A percentile compares a stretch with the other conserved stretches of the same genome.
These are phyloP conservation scores for Malassezia arunalokei DNA, from an alignment of 1,284 basidiomycete genomes.

Conservation along the genomic window DNA sequence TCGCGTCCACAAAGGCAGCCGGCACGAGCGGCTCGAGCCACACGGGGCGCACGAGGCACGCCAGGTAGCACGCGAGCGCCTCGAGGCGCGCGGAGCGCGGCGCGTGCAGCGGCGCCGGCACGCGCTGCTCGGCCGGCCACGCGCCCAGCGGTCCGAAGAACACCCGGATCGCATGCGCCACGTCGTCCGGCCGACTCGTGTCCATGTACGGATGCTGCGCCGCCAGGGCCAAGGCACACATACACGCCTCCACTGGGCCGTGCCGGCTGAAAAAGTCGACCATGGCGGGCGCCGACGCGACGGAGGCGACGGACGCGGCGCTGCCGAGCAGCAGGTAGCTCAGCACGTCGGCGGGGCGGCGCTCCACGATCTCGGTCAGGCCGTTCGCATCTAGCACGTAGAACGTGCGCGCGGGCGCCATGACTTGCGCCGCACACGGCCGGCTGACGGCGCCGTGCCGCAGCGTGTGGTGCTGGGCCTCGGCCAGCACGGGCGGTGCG, in stretches of 20 bases:
- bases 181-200: slow-evolving; percentile 22
- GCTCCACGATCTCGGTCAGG: slow-evolving; percentile 67
- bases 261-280: slow-evolving; percentile 39
- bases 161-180: slow-evolving; percentile 34
- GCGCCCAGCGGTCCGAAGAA: slow-evolving; percentile 36
- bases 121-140: slow-evolving; percentile 33
- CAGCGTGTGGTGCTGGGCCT: slow-evolving; percentile 13
- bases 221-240: slow-evolving; percentile 69
- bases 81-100: slow-evolving; percentile 56
- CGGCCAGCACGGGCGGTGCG: slow-evolving; percentile 29
- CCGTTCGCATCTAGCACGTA: slow-evolving; percentile 76
- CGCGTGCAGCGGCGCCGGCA: slow-evolving; percentile 21
- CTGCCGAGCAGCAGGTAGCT: slow-evolving; percentile 47
- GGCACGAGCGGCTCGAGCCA: slow-evolving; percentile 60
- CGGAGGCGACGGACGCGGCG: slow-evolving; percentile 32
- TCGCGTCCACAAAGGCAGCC: slow-evolving; percentile 17
- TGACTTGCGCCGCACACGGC: slow-evolving; percentile 68
- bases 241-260: slow-evolving; percentile 57
- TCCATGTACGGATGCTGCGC: slow-evolving; percentile 36
- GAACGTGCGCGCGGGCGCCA: slow-evolving; percentile 62
- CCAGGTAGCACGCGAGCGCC: slow-evolving; percentile 74
- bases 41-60: slow-evolving; percentile 68
- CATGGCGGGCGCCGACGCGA: slow-evolving; percentile 26
- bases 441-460: slow-evolving; percentile 50
- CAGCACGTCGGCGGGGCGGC: slow-evolving; percentile 69